A percentile compares a stretch with the other conserved stretches of the same genome.
Conservation (phyloP, 352 stramenopile genomes). For the Phytophthora ohioensis region DNA sequence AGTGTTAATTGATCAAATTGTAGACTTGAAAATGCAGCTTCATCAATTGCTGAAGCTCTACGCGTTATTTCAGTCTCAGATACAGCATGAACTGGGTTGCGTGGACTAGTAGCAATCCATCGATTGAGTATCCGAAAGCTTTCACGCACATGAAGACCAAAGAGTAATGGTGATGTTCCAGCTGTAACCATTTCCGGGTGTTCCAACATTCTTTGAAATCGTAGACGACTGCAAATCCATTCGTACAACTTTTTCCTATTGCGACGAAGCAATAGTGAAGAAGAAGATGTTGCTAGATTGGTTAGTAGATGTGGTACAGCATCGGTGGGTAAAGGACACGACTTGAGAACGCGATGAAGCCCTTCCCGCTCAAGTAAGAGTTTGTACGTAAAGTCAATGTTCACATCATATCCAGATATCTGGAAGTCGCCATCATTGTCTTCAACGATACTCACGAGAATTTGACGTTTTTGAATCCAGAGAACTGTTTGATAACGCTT, state of each 20-base stretch:
- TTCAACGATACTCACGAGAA: slow-evolving; percentile 63
- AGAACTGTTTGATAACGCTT: slow-evolving; percentile 46
- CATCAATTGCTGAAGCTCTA: slow-evolving; percentile 42
- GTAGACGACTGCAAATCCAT: slow-evolving; percentile 60
- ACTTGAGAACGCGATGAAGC: slow-evolving; percentile 47
- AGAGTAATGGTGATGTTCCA: slow-evolving; percentile 48
- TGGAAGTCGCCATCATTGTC: slow-evolving; percentile 52
- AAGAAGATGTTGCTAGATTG: slow-evolving; percentile 27
- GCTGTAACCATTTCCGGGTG: slow-evolving; percentile 56
- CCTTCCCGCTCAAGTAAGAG: slow-evolving; percentile 61
- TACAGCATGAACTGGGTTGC: slow-evolving; percentile 55
- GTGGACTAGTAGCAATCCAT: slow-evolving; percentile 56
- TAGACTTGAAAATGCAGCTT: slow-evolving; percentile 51
- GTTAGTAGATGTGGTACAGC: not conserved
- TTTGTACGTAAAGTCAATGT: slow-evolving; percentile 46
- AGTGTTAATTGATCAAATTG: slow-evolving; percentile 70
- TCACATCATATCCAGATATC: slow-evolving; percentile 56
- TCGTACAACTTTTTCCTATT: slow-evolving; percentile 57
- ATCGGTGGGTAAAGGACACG: not conserved
- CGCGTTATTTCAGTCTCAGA: slow-evolving; percentile 36
- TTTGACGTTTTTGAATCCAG: slow-evolving; percentile 46
- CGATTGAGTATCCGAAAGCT: slow-evolving; percentile 63
- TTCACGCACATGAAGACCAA: slow-evolving; percentile 54
- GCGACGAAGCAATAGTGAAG: slow-evolving; percentile 48
- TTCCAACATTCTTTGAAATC: slow-evolving; percentile 69